Evolutionary conservation across 768 basidiomycete genomes (phyloP).

Genomic region (Mycena galericulata): DNA sequence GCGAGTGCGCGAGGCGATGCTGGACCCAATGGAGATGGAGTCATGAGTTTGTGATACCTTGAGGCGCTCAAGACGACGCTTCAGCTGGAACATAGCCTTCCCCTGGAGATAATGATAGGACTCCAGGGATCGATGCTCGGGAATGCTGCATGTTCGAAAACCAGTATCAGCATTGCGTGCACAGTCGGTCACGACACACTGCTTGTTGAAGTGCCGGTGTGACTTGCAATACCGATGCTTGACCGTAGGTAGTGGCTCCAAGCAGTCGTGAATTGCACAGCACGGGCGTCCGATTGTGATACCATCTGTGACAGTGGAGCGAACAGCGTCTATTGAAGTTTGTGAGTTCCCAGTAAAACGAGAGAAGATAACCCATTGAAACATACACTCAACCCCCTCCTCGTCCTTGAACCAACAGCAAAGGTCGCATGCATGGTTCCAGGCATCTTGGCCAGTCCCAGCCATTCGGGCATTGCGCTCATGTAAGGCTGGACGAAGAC

Average conservation of each 20-base stretch:
- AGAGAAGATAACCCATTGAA: neutral
- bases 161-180: neutral
- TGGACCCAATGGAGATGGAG: neutral
- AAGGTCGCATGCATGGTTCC: conserved; percentile 36
- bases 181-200: conserved; percentile 32
- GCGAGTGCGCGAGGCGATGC: neutral
- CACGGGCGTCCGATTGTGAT: conserved; percentile 43
- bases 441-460: conserved; percentile 33
- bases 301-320: conserved; percentile 41
- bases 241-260: conserved; percentile 29
- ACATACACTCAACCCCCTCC: neutral
- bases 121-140: conserved; percentile 41
- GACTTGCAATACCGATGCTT: conserved; percentile 32
- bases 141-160: conserved; percentile 23
- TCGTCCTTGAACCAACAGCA: conserved; percentile 30
- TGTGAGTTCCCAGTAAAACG: neutral
- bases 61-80: conserved; percentile 35
- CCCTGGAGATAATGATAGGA: conserved; percentile 27
- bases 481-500: conserved; percentile 22
- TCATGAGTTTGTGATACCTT: conserved; percentile 25
- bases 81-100: conserved; percentile 45
- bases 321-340: conserved; percentile 18
- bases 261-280: conserved; percentile 41
- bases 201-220: conserved; percentile 9
- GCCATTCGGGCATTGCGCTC: conserved; percentile 32